Base-by-base conservation (phyloP, 345 rosid species). In the Gossypium stocksii region DNA sequence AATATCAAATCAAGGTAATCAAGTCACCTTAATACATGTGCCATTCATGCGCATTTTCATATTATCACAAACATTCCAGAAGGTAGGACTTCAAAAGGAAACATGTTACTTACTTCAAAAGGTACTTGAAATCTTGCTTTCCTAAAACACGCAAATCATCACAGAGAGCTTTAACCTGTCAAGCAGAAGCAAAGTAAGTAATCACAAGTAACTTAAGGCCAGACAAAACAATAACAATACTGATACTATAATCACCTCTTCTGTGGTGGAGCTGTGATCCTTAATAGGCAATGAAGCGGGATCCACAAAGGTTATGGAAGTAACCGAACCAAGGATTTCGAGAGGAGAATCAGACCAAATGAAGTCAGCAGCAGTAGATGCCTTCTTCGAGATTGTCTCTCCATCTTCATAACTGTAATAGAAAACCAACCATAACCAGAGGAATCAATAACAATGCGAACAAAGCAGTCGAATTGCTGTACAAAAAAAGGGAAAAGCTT, bases 81-180 rank as follows among this genome's bases (percentile, higher is more conserved):
- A 29, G 48, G 49, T n/a, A 20, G 16, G 41, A 66, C 5, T 45
- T 34, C 13, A 2, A 23, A 66, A 48, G 41, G 17, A 46, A 16
- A 3, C 17, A 8, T 41, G 20, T 67, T 68, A 58, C 98, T 85
- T 89, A 95, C 99, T 93, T 95, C 78, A 93, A 52, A 63, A 91
- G 84, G 81, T 89, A 75, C 87, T 95, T 95, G 87, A 95, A 95
- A 80, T 95, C 97, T 82, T 91, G 93, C 89, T 93, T 92, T 70
- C 96, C 96, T 80, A 93, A 77, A 72, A 95, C 98, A 75, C 88
- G 83, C 78, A 95, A 86, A 87, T 95, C 98, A 57, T 90, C 97
- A 74, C 99, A 95, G 43, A 93, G 91, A 73, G 80, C 75, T 85
- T 91, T 93, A 56, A 93, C 85, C 99, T 95, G 80, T 52, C 29